Base-by-base conservation (phyloP, 2,329 filamentous ascomycete genomes). In the Acephala macrosclerotiorum region DNA sequence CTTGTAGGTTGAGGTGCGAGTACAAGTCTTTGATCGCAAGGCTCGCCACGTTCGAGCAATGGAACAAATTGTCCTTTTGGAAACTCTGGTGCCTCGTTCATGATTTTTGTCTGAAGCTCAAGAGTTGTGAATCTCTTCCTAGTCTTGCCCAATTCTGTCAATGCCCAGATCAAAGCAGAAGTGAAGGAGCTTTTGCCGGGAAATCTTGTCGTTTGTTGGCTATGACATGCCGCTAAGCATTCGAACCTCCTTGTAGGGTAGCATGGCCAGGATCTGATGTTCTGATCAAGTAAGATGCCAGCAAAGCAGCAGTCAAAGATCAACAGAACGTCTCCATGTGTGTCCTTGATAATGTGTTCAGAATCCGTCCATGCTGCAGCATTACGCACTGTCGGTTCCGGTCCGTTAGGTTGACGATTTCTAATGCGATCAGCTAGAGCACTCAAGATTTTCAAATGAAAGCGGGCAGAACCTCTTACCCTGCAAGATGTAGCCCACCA, bases 271-370 rank as follows among this genome's bases (percentile, higher is more conserved):
- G 38, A 42, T 42, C 18, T 42, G 38, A 14, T 12, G 14, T 42
- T 42, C 18, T 3, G 18, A 16, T 16, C 18, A 5, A 16, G 38
- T 4, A 42, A 42, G 38, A 42, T 14, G 4, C 38, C 38, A 42
- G 38, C 38, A 42, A 14, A 25, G 16, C 47, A 51, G 20, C 47
- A 51, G 20, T 51, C 47, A n/a, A 51, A 51, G 47, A 51, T 51
- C 47, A 51, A 25, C 20, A 51, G n/a, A 12, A 51, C 20, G 25
- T 51, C 47, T 12, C 20, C 47, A 9, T 51, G 18, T 51, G 47
- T 51, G 20, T 25, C 7, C 22, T 5, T 25, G 47, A 51, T 22
- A 25, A 25, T 51, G 16, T 29, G 20, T 25, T 51, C 47, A 4
- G 38, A 42, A 16, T 42, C 38, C 38, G 12, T 14, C 38, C 38